Percentiles rank a stretch among this genome's conserved stretches.
These are phyloP conservation scores for Abelmoschus esculentus DNA, from an alignment of 345 rosid species.

Conservation along the genomic window DNA sequence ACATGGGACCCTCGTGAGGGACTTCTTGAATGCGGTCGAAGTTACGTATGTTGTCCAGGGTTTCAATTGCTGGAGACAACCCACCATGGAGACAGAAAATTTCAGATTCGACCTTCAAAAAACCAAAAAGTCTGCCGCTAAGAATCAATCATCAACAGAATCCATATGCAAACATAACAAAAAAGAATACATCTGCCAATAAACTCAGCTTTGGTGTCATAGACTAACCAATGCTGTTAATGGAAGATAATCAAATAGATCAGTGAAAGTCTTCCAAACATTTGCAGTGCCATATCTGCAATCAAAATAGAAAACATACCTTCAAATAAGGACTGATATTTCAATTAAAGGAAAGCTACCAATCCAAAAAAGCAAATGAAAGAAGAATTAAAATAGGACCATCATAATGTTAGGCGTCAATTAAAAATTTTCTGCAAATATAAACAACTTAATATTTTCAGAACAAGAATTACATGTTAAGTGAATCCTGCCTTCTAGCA, in stretches of 20 bases:
- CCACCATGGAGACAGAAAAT: conserved; percentile 95
- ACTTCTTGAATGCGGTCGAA: conserved; percentile 95
- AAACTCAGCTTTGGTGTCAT: neutral
- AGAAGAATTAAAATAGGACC: neutral
- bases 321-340: neutral
- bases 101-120: conserved; percentile 83
- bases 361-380: neutral
- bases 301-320: neutral
- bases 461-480: neutral
- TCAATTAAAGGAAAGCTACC: neutral
- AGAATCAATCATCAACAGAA: neutral
- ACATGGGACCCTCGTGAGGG: conserved; percentile 98
- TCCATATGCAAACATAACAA: neutral
- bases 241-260: conserved; percentile 91
- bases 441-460: neutral
- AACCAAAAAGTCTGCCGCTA: conserved; percentile 7
- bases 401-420: neutral
- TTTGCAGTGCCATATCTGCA: conserved; percentile 94
- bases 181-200: neutral
- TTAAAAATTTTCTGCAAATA: neutral
- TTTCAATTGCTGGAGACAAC: conserved; percentile 81
- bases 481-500: neutral
- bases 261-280: conserved; percentile 89
- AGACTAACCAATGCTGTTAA: conserved; percentile 89
- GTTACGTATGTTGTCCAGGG: conserved; percentile 83